Conservation (phyloP, 1,139 yeast species). For the Taphrina confusa region DNA sequence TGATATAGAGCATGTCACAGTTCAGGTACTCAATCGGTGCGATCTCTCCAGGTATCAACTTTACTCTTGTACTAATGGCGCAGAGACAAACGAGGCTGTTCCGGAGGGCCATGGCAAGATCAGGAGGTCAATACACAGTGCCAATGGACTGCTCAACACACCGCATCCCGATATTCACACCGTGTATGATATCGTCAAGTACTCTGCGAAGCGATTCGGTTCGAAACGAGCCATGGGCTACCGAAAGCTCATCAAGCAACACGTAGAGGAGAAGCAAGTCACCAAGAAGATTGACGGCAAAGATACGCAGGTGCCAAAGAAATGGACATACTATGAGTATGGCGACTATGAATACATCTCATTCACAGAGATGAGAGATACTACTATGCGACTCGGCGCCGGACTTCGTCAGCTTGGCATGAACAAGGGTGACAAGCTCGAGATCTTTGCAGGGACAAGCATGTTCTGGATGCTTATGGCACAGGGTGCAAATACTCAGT, state of each 20-base stretch:
- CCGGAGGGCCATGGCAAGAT: conserved; percentile 34
- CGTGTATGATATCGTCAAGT: conserved; percentile 67
- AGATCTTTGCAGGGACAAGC: conserved; percentile 68
- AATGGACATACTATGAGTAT: conserved; percentile 83
- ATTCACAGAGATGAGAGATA: conserved; percentile 58
- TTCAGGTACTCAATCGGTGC: conserved; percentile 26
- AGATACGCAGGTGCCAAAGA: conserved; percentile 69
- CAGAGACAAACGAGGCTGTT: conserved; percentile 18
- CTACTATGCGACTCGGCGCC: conserved; percentile 62
- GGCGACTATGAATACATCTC: conserved; percentile 68
- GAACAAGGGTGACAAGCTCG: conserved; percentile 64
- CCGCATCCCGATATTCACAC: conserved; percentile 54
- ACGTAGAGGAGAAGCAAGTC: conserved; percentile 72
- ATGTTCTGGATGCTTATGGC: conserved; percentile 37
- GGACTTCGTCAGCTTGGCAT: conserved; percentile 80
- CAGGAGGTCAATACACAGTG: conserved; percentile 42
- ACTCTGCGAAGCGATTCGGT: conserved; percentile 62
- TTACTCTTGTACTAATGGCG: neutral
- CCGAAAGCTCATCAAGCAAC: conserved; percentile 73
- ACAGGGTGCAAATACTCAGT: conserved; percentile 50
- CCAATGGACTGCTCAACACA: conserved; percentile 52
- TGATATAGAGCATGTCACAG: conserved; percentile 10
- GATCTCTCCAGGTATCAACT: neutral
- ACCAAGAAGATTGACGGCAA: conserved; percentile 79
- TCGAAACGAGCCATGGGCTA: conserved; percentile 67